Conservation (phyloP, 1,284 basidiomycete species). For the Leccinum pachyderme region DNA sequence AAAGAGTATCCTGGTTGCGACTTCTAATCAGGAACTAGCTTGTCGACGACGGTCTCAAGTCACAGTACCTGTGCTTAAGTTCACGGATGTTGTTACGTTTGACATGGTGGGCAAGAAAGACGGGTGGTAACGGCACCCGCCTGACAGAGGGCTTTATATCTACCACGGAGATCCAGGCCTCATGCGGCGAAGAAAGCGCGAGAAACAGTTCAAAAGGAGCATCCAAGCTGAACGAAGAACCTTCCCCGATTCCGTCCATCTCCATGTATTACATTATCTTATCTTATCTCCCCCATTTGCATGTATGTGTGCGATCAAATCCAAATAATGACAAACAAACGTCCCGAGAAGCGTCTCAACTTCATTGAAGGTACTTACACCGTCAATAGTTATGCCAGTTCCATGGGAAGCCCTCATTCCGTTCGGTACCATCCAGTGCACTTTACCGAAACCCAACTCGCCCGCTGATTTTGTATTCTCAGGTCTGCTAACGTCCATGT, state of each 20-base stretch:
- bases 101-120: slow-evolving; percentile 10
- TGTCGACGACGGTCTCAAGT: not conserved
- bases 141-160: not conserved
- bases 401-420: slow-evolving; percentile 96
- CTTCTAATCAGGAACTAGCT: not conserved
- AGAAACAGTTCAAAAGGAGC: not conserved
- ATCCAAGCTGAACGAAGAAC: not conserved
- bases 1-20: slow-evolving; percentile 21
- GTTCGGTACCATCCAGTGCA: slow-evolving; percentile 59
- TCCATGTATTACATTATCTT: not conserved
- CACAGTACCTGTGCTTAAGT: slow-evolving; percentile 16
- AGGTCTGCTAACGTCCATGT: slow-evolving; percentile 88
- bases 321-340: slow-evolving; percentile 23
- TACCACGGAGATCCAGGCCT: not conserved
- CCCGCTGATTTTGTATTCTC: slow-evolving; percentile 9
- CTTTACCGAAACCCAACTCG: rapidly evolving
- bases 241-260: not conserved
- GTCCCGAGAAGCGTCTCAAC: not conserved
- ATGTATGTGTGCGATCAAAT: not conserved
- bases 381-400: slow-evolving; percentile 68
- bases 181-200: not conserved
- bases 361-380: too few relatives aligned
- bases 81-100: slow-evolving; percentile 9
- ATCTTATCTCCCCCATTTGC: not conserved
- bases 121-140: not conserved